Percentiles rank a stretch among this genome's conserved stretches.
These are phyloP conservation scores for Psilocybe azurescens DNA, from an alignment of 768 basidiomycete species.

Conservation along the genomic window DNA sequence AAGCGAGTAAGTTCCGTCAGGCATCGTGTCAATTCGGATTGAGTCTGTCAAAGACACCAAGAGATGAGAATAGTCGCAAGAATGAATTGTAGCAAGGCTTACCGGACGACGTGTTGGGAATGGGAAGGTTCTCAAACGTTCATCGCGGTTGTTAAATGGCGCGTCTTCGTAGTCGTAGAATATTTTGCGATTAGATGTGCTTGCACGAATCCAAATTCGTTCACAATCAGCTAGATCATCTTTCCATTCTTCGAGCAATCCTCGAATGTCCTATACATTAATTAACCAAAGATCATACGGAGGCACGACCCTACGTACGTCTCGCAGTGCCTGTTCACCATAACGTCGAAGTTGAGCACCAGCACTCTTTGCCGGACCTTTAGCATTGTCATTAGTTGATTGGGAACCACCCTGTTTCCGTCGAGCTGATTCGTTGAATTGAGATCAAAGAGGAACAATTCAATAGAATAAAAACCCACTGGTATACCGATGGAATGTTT, in stretches of 20 bases:
- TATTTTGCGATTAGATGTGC: conserved; percentile 82
- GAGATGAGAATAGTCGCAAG: not conserved
- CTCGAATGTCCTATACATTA: conserved; percentile 80
- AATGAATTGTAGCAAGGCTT: conserved; percentile 30
- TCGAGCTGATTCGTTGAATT: conserved; percentile 65
- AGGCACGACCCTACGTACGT: conserved; percentile 53
- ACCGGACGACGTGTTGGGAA: conserved; percentile 97
- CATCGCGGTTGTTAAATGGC: conserved; percentile 78
- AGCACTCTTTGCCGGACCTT: conserved; percentile 91
- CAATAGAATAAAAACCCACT: conserved; percentile 58
- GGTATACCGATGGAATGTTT: conserved; percentile 98
- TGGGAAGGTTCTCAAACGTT: conserved; percentile 86
- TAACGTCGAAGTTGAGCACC: conserved; percentile 94
- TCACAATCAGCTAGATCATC: conserved; percentile 89
- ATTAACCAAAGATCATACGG: not conserved
- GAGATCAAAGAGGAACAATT: not conserved
- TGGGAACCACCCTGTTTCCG: conserved; percentile 98
- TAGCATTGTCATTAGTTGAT: conserved; percentile 89
- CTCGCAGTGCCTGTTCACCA: conserved; percentile 91
- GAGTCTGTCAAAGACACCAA: conserved; percentile 64
- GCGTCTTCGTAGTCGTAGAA: conserved; percentile 91
- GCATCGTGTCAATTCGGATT: conserved; percentile 87
- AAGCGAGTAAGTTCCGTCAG: conserved; percentile 83
- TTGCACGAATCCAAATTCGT: conserved; percentile 91
- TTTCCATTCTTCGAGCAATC: conserved; percentile 81